A percentile compares a stretch with the other conserved stretches of the same genome.
Evolutionary conservation across 78 protist genomes (phyloP).

Genomic region (Acrasis kona): DNA sequence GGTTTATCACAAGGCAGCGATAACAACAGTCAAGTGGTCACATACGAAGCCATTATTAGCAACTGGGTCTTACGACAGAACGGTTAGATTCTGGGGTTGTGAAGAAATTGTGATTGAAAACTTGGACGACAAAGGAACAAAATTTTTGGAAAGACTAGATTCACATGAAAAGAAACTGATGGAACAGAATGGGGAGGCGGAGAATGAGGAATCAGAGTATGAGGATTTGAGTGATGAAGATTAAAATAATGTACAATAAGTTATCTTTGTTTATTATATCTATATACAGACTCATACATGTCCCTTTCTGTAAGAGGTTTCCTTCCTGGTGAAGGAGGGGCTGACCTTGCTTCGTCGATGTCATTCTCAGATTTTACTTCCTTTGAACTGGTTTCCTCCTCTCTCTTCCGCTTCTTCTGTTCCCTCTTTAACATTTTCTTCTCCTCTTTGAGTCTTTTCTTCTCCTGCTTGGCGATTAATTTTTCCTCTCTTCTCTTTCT

Average conservation of each 20-base stretch:
- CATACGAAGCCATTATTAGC: too few relatives aligned
- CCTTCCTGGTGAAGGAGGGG: background rate
- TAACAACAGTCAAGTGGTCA: too few relatives aligned
- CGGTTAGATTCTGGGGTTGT: too few relatives aligned
- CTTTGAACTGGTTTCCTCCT: background rate
- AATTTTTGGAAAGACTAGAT: background rate
- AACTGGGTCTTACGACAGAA: too few relatives aligned
- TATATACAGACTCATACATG: background rate
- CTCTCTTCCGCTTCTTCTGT: background rate
- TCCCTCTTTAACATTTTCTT: background rate
- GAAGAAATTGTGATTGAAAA: too few relatives aligned
- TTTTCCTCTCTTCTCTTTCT: background rate
- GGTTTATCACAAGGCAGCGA: too few relatives aligned
- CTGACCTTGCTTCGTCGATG: too few relatives aligned
- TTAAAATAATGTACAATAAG: too few relatives aligned
- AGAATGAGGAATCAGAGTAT: too few relatives aligned
- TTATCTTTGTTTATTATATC: background rate
- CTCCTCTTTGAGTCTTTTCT: background rate
- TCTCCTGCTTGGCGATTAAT: background rate
- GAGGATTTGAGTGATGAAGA: background rate
- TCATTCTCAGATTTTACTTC: too few relatives aligned
- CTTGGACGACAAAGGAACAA: slow-evolving; percentile 11
- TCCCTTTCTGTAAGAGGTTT: background rate
- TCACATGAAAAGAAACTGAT: background rate
- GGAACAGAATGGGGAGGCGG: background rate